Evolutionary conservation across 2,329 filamentous ascomycete genomes (phyloP), one percentile per base, ranked within the genome.

Genomic region (Aspergillus vadensis): DNA sequence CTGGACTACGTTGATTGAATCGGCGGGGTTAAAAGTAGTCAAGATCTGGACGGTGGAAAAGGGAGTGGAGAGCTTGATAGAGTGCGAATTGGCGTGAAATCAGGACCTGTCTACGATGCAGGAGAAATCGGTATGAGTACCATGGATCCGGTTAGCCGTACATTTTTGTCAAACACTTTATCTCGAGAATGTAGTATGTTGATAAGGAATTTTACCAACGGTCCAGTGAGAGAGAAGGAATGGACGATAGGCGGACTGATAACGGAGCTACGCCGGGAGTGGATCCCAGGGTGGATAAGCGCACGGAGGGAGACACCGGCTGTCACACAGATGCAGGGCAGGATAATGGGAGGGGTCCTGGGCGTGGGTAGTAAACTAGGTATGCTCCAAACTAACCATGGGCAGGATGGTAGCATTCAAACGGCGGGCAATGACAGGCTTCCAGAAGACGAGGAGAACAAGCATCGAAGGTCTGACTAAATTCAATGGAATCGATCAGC

Each of bases 21-120:
- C 66, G 5, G 69, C 67, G 5, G 76, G 78, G 1, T 59, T 80
- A 32, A 72, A 70, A 61, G 69, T 81, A 7, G 69, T 71, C 27
- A 71, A 70, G 2, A 69, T 77, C 32, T 77, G 71, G 72, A 67
- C 62, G 12, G 61, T 51, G 2, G 52, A 52, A 19, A 56, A 56
- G 19, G 63, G 62, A 2, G 60, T 65, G n/a, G 65, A 69, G 17
- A 69, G 64, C 52, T 39, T 70, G 61, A 70, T 70, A 53, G 69
- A 70, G 54, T 67, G 66, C 25, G 65, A 68, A 19, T 14, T 70
- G 39, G 58, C 61, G 25, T 69, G 59, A 58, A 55, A 1, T 12
- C 5, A 27, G 15, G n/a, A 8, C 9, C 12, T 32, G 9, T 9
- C 9, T 23, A 14, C 4, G 4, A 36, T 15, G 32, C 32, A 36